A percentile compares a stretch with the other conserved stretches of the same genome.
These are phyloP conservation scores for Acer saccharum DNA, from an alignment of 345 rosid species.

Conservation along the genomic window DNA sequence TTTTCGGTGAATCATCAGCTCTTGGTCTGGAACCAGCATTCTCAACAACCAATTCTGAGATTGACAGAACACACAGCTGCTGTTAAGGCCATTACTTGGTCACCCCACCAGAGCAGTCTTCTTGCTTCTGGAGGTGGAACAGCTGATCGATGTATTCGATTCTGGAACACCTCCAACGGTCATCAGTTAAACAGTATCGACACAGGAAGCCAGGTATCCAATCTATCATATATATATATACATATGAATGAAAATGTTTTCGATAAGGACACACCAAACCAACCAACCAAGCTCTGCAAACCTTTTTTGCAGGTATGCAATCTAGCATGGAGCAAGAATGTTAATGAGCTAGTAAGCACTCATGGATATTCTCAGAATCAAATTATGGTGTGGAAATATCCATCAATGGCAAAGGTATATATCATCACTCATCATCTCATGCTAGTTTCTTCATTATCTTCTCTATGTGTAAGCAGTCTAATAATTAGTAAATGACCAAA, in stretches of 20 bases:
- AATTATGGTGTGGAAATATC: conserved; percentile 98
- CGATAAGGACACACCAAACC: not conserved
- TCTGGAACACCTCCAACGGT: conserved; percentile 94
- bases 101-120: conserved; percentile 91
- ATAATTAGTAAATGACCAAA: not conserved
- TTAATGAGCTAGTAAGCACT: conserved; percentile 93
- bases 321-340: conserved; percentile 97
- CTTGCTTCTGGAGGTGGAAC: conserved; percentile 99
- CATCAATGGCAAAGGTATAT: conserved; percentile 83
- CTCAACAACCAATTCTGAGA: conserved; percentile 72
- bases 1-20: conserved; percentile 48
- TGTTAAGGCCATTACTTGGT: conserved; percentile 96
- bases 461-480: not conserved
- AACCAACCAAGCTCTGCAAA: not conserved
- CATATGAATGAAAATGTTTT: not conserved
- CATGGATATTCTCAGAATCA: conserved; percentile 98
- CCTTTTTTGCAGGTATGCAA: conserved; percentile 68
- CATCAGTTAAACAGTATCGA: conserved; percentile 82
- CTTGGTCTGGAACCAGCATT: conserved; percentile 94
- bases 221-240: not conserved
- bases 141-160: conserved; percentile 91
- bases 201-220: conserved; percentile 87
- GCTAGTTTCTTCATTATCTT: not conserved
- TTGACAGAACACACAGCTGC: conserved; percentile 98
- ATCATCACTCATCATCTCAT: not conserved